Evolutionary conservation across 1,139 yeast genomes (phyloP).

Genomic region (Saccharomyces uvarum): DNA sequence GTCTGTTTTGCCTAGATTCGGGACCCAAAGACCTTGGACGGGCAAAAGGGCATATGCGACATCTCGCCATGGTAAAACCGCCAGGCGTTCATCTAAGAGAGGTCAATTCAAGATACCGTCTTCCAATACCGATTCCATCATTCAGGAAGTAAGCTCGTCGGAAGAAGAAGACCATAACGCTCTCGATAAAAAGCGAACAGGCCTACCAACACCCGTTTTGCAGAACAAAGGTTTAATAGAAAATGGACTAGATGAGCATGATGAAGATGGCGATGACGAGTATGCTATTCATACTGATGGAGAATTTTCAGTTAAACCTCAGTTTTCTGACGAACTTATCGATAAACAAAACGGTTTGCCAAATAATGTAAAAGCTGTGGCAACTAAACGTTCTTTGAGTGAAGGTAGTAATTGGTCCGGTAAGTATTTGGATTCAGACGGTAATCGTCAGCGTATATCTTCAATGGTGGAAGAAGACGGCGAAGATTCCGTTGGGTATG

Average conservation of each 20-base stretch:
- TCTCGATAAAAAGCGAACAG: constrained; percentile 6
- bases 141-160: constrained; percentile 29
- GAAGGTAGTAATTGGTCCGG: constrained; percentile 24
- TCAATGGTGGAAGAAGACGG: background rate
- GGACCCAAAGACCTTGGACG: constrained; percentile 22
- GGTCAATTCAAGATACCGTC: constrained; percentile 15
- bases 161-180: constrained; percentile 20
- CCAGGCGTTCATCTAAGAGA: constrained; percentile 24
- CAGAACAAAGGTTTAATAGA: background rate
- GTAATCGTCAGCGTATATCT: background rate
- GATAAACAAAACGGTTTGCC: constrained; percentile 5
- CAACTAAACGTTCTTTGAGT: constrained; percentile 13
- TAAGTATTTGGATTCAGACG: constrained; percentile 11
- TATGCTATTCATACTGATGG: constrained; percentile 12
- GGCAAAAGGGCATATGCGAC: constrained; percentile 41
- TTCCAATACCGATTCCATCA: constrained; percentile 23
- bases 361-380: constrained; percentile 3
- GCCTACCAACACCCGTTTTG: background rate
- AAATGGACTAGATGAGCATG: background rate
- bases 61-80: constrained; percentile 24
- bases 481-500: background rate
- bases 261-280: constrained; percentile 11
- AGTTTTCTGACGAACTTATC: constrained; percentile 2
- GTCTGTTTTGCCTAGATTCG: constrained; percentile 26
- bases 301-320: constrained; percentile 10